Base-by-base conservation (phyloP, 2,329 filamentous ascomycete genomes). In the Fusarium papillatum region DNA sequence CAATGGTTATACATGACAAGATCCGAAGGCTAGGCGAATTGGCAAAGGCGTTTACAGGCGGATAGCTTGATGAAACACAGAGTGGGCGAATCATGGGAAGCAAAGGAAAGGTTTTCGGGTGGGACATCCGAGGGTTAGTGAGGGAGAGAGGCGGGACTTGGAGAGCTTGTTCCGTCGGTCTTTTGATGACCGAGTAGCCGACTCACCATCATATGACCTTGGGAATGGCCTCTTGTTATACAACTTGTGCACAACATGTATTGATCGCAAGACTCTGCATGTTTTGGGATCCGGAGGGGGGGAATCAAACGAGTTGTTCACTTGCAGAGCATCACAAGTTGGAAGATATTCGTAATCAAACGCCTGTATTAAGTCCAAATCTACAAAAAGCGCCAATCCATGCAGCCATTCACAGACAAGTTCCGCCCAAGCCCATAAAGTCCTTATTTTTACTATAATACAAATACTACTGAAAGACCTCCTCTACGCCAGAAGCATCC, bases 401-500 rank as follows among this genome's bases (percentile, higher is more conserved):
- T 75, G 73, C 66, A 78, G 26, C 55, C 60, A 26, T 61, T 64
- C 39, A 72, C 39, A 39, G 53, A 53, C 29, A 48, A 19, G 17
- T 73, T 50, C 43, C 59, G 38, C 69, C 70, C 62, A 57, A 68
- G 67, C 16, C 66, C 61, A 34, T 38, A 24, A 48, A 64, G 43
- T 19, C 31, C 22, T 22, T 38, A 31, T 43, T 55, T 41, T 70
- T 69, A 68, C 41, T 78, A 79, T 34, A 69, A 70, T 79, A 71
- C 66, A 79, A 71, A 62, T 36, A 7, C 53, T 1, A 29, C 9
- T 9, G 11, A 19, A 34, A 22, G 31, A 24, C 26, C 48, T n/a
- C 43, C 36, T 19, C 61, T 86, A 79, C 88, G 89, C 90, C 88
- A 92, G 59, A 84, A 64, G 82, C 80, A 39, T 88, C 86, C 66